Conservation (phyloP, 2,329 filamentous ascomycete species). For the Arthrocladium fulminans region DNA sequence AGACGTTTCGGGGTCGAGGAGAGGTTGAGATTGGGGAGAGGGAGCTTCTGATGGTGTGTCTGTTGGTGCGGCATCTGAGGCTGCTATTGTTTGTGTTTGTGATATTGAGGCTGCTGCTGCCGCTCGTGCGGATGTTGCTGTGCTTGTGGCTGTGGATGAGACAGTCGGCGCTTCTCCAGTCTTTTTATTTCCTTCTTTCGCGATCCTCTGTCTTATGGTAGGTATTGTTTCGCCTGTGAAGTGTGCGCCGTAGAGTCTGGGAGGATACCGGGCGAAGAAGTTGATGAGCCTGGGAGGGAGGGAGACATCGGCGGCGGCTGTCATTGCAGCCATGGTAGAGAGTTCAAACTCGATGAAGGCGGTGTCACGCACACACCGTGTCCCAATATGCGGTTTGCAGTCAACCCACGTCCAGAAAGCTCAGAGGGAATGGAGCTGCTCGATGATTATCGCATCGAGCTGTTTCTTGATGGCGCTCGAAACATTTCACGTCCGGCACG, state of each 20-base stretch:
- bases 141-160: neutral
- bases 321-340: constrained; percentile 9
- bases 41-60: constrained; percentile 31
- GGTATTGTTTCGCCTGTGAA: constrained; percentile 23
- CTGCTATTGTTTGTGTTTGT: constrained; percentile 22
- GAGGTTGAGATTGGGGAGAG: constrained; percentile 21
- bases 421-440: neutral
- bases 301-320: constrained; percentile 5
- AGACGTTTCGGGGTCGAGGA: constrained; percentile 24
- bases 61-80: constrained; percentile 22
- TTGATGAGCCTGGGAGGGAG: constrained; percentile 69
- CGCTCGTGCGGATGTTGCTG: neutral
- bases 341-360: neutral
- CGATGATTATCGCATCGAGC: no score
- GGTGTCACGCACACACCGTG: no score
- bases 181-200: constrained; percentile 7
- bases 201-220: constrained; percentile 4
- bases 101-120: constrained; percentile 6
- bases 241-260: constrained; percentile 42
- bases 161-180: constrained; percentile 2
- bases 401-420: no score
- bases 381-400: no score
- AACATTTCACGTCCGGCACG: neutral
- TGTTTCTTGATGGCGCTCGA: neutral
- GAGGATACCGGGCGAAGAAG: constrained; percentile 87